A percentile compares a stretch with the other conserved stretches of the same genome.
phyloP scores from a whole-genome alignment of 768 basidiomycete genomes.

The Amanita pseudoporphyria region DNA sequence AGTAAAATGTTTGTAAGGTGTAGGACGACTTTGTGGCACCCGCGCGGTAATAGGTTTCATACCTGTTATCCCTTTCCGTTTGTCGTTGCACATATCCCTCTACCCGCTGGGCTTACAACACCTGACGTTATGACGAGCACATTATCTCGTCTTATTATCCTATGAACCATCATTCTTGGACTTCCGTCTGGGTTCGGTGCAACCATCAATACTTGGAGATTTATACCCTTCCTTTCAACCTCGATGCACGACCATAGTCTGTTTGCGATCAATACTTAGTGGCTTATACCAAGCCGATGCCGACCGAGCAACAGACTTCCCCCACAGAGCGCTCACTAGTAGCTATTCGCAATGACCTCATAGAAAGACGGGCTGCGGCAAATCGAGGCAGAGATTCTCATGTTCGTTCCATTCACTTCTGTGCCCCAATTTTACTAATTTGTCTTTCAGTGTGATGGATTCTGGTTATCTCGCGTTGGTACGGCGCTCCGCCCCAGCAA shows the following conservation, averaged over 20 bases:
- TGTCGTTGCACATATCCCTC: slow-evolving; percentile 55
- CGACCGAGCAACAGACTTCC: slow-evolving; percentile 43
- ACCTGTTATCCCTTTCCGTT: slow-evolving; percentile 49
- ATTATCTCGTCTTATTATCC: slow-evolving; percentile 63
- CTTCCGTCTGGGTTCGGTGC: slow-evolving; percentile 74
- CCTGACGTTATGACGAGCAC: no score
- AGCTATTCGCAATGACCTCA: slow-evolving; percentile 51
- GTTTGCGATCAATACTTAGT: no score
- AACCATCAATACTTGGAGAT: slow-evolving; percentile 50
- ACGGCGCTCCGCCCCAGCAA: no score
- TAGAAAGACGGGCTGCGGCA: slow-evolving; percentile 25
- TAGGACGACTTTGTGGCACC: no score
- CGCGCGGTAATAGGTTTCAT: slow-evolving; percentile 34
- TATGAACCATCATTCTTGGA: slow-evolving; percentile 73
- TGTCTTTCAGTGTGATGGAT: no score
- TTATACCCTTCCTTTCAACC: no score
- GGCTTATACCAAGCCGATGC: no score
- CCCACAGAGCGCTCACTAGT: slow-evolving; percentile 49
- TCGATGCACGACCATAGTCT: slow-evolving; percentile 19
- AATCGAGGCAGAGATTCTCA: no score
- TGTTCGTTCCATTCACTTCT: no score
- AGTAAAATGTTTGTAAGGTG: background rate
- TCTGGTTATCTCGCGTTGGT: no score
- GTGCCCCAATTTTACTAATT: no score
- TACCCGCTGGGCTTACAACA: no score